A percentile compares a stretch with the other conserved stretches of the same genome.
These are phyloP conservation scores for Salix brachista DNA, from an alignment of 345 rosid genomes.

Conservation along the genomic window DNA sequence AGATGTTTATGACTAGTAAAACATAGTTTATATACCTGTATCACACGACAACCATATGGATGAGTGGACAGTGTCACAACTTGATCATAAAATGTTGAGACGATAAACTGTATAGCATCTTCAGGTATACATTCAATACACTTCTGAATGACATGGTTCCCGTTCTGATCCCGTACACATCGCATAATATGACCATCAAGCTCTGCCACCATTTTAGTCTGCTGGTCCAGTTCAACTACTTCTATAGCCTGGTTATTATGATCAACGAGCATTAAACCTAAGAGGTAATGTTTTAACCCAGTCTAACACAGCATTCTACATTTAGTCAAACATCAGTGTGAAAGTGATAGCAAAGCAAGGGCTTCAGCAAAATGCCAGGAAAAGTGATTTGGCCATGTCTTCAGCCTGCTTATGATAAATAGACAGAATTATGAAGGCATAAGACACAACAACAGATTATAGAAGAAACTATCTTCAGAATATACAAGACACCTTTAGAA, in stretches of 20 bases:
- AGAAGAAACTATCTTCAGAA: neutral
- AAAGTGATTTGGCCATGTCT: neutral
- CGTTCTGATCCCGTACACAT: constrained; percentile 95
- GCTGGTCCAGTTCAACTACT: constrained; percentile 87
- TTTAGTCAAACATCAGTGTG: neutral
- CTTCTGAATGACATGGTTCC: constrained; percentile 96
- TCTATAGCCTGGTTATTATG: constrained; percentile 65
- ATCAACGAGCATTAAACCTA: constrained; percentile 1
- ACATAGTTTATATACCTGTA: constrained; percentile 54
- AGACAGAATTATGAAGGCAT: neutral
- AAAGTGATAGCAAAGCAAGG: neutral
- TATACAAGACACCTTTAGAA: neutral
- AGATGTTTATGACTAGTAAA: neutral
- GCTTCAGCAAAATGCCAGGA: neutral
- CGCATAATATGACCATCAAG: constrained; percentile 93
- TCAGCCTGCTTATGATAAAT: neutral
- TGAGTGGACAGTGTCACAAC: constrained; percentile 81
- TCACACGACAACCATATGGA: constrained; percentile 97
- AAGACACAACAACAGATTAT: neutral
- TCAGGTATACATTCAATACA: constrained; percentile 94
- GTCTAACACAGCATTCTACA: neutral
- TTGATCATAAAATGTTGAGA: constrained; percentile 81
- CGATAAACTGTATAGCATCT: constrained; percentile 72
- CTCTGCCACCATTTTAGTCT: constrained; percentile 80
- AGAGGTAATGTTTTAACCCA: neutral